Percentiles rank a stretch among this genome's conserved stretches.
These are phyloP conservation scores for Calonectria leucothoes DNA, from an alignment of 2,329 filamentous ascomycete genomes.

Conservation along the genomic window DNA sequence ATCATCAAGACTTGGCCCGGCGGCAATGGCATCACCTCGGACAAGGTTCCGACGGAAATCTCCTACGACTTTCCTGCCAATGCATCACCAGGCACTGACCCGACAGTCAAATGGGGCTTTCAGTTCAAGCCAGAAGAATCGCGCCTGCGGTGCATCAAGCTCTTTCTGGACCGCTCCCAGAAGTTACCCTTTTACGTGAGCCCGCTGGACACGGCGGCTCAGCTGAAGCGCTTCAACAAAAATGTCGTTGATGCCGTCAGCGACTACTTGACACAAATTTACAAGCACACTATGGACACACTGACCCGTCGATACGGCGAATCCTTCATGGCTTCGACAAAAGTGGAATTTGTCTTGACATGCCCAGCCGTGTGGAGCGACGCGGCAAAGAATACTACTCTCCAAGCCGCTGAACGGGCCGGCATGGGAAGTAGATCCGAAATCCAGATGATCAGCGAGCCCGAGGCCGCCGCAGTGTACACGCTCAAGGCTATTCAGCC, in stretches of 20 bases:
- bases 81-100: slow-evolving; percentile 50
- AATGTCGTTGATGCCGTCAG: slow-evolving; percentile 83
- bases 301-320: slow-evolving; percentile 80
- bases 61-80: slow-evolving; percentile 63
- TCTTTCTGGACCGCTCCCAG: slow-evolving; percentile 84
- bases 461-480: slow-evolving; percentile 83
- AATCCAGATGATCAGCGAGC: slow-evolving; percentile 84
- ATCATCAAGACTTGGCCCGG: slow-evolving; percentile 90
- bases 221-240: slow-evolving; percentile 79
- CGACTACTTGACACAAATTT: slow-evolving; percentile 82
- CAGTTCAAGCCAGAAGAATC: slow-evolving; percentile 84
- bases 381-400: slow-evolving; percentile 84
- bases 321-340: slow-evolving; percentile 80
- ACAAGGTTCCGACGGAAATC: slow-evolving; percentile 87
- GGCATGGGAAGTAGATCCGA: slow-evolving; percentile 79
- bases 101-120: slow-evolving; percentile 80
- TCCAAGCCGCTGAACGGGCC: slow-evolving; percentile 81
- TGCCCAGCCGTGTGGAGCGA: slow-evolving; percentile 89
- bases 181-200: slow-evolving; percentile 85
- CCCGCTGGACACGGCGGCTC: slow-evolving; percentile 79
- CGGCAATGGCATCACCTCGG: slow-evolving; percentile 86
- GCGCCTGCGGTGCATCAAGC: slow-evolving; percentile 83
- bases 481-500: slow-evolving; percentile 84
- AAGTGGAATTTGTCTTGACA: slow-evolving; percentile 83
- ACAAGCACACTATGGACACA: slow-evolving; percentile 83